Evolutionary conservation across 176 grass and related monocot genomes (phyloP).

Genomic region (Thinopyrum elongatum): DNA sequence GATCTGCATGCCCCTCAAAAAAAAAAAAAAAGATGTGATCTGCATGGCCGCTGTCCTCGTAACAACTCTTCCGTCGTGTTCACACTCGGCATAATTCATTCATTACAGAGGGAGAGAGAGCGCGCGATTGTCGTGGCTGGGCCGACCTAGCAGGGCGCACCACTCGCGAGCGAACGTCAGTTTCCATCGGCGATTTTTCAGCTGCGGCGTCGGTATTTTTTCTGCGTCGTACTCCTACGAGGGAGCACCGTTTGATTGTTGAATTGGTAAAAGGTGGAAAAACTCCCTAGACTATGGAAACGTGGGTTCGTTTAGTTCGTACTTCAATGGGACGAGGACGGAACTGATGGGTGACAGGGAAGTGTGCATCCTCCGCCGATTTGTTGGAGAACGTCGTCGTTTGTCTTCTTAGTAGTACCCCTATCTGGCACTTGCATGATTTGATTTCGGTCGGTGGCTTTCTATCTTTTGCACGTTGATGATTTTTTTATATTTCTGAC

Average conservation of each 20-base stretch:
- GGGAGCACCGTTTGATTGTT: neutral
- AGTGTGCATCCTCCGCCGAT: neutral
- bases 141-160: conserved; percentile 35
- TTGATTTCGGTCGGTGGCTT: too few relatives aligned
- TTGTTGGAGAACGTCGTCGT: neutral
- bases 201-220: neutral
- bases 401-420: too few relatives aligned
- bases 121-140: conserved; percentile 36
- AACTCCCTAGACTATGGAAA: neutral
- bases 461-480: too few relatives aligned
- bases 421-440: too few relatives aligned
- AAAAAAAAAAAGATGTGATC: neutral
- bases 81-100: neutral
- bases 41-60: neutral
- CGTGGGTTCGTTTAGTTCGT: neutral
- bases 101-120: too few relatives aligned
- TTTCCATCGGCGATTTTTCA: neutral
- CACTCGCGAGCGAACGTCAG: conserved; percentile 27
- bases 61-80: conserved; percentile 14
- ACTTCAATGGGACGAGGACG: neutral
- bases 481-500: too few relatives aligned
- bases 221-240: neutral
- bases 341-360: neutral
- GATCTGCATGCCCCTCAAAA: neutral
- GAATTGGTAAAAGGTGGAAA: neutral